Conservation (phyloP, 306 rosid species). For the Trichosanthes cucumerina region DNA sequence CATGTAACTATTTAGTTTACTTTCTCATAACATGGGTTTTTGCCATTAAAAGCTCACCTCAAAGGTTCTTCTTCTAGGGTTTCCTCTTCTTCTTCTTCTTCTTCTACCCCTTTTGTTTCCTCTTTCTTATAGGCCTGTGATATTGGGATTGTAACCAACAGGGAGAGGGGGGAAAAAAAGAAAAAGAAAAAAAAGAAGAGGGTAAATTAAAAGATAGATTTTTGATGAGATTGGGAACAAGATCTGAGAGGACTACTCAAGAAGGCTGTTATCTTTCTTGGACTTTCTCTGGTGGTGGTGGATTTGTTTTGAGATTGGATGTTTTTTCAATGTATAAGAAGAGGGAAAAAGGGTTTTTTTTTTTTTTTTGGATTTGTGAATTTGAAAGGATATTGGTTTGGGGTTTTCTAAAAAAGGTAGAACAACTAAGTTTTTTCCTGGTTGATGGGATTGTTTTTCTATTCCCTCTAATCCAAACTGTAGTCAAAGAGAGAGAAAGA, state of each 20-base stretch:
- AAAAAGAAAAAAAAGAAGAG: no score
- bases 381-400: slow-evolving; percentile 6
- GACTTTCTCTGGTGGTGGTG: background rate
- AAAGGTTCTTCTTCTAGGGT: background rate
- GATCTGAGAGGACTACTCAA: slow-evolving; percentile 5
- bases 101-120: background rate
- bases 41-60: slow-evolving; percentile 5
- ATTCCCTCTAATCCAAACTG: slow-evolving; percentile 8
- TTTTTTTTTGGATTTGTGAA: background rate
- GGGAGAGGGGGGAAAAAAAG: no score
- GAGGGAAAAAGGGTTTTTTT: background rate
- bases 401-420: slow-evolving; percentile 12
- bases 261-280: background rate
- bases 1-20: background rate
- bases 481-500: background rate
- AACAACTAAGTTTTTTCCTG: slow-evolving; percentile 4
- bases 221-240: background rate
- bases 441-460: slow-evolving; percentile 9
- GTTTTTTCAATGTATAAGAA: background rate
- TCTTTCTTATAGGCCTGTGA: background rate
- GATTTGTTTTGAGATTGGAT: background rate
- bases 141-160: slow-evolving; percentile 8
- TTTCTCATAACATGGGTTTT: background rate
- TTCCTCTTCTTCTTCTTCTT: background rate
- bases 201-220: background rate